Base-by-base conservation (phyloP, 768 basidiomycete genomes). In the Megacollybia marginata region DNA sequence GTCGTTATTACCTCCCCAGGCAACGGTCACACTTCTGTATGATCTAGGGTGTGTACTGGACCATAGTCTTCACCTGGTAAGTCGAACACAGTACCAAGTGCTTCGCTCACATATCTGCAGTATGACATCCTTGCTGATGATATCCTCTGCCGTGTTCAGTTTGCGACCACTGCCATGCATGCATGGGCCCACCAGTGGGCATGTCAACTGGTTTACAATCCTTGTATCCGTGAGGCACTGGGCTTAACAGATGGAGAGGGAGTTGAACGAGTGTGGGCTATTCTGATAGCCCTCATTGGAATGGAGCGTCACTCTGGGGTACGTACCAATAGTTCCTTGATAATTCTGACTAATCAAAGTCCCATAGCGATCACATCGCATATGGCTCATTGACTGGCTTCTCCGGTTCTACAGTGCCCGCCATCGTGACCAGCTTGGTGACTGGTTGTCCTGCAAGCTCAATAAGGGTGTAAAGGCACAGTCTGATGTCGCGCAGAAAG, bases 111-210 rank as follows among this genome's bases (percentile, higher is more conserved):
- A 40, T 18, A 15, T 15, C 18, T 40, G 8, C 38, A 40, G 38
- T 40, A 40, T 40, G 38, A 40, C 8, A 13, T 40, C 18, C 38
- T 40, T 8, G 2, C 38, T 5, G 18, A 13, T 8, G 13, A 49
- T 16, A 48, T 57, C n/a, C 44, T 44, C 10, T 9, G 31, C 4
- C 48, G 54, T 7, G 13, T 64, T 10, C 16, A 16, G 9, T 62
- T 55, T 12, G 53, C 53, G 2, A 47, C 49, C 9, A 43, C 57
- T 10, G 53, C 55, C 1, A 56, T 58, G 45, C 57, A 58, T 43
- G 57, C 57, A 16, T 58, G 57, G 33, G 56, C 57, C 11, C 57
- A 58, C 28, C 44, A 58, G 34, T 58, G 57, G 57, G 43, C 49
- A 16, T 58, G 57, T 43, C 51, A 52, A 31, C 35, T 49, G 2